Evolutionary conservation across 768 basidiomycete genomes (phyloP), one percentile per base, ranked within the genome.

Genomic region (Bullera alba): DNA sequence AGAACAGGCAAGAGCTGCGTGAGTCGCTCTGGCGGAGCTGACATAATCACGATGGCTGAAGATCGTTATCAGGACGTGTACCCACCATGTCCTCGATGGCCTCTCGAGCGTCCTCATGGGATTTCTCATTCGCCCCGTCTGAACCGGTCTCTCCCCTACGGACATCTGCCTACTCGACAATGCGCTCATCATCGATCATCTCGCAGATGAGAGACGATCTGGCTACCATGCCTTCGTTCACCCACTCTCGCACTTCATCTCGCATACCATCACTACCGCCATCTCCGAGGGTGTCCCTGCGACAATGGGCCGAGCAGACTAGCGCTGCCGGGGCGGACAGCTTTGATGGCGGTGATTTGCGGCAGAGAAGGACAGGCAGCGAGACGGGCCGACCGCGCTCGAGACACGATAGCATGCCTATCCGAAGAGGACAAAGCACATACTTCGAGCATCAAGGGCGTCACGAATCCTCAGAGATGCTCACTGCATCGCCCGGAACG

Each of bases 1-100:
- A 49, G 6, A 54, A 54, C 17, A 47, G 66, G 19, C 66, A 68
- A 53, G 66, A 68, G 46, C 29, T 62, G 2, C 57, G 65, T 61
- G 21, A 45, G 60, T 61, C 4, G 7, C 21, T 7, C 34, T 1
- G 16, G 8, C 23, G 6, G 7, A 19, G 32, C 1, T 34, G 41
- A 8, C 3, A 14, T 32, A 16, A 3, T 15, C 16, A 30, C 16
- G 21, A 1, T 16, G 12, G n/a, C 42, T 49, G 22, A 46, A 46
- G 10, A 21, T 26, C 21, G 14, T 16, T 21, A 16, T 0, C 32
- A 63, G 58, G 54, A 22, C 57, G 63, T 2, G 55, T 62, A 5
- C 63, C 63, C 14, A 62, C 61, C 15, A 46, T 50, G 29, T 60
- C 60, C 1, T 57, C 54, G 2, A 17, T 56, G 14, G 32, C 48